Evolutionary conservation across 352 stramenopile genomes (phyloP).

Genomic region (Blastocystis sp.): DNA sequence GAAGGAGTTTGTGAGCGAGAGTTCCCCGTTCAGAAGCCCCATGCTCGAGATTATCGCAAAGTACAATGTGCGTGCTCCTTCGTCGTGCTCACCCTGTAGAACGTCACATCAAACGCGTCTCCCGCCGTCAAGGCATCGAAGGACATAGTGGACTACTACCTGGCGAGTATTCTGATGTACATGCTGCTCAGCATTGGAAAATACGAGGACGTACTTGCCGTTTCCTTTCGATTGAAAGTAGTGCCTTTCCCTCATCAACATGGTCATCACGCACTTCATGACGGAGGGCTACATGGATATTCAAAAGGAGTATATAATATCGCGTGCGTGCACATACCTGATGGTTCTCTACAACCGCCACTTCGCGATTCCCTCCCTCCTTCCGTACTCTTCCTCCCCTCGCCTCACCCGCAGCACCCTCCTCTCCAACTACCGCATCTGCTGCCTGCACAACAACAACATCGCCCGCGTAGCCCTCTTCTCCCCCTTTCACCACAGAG

Average conservation of each 20-base stretch:
- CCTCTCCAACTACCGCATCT: constrained; percentile 39
- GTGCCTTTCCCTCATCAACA: constrained; percentile 6
- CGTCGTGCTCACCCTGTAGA: not conserved
- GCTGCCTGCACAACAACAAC: constrained; percentile 64
- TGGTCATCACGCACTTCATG: constrained; percentile 35
- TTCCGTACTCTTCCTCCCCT: not conserved
- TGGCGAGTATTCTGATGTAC: constrained; percentile 58
- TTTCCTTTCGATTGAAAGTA: not conserved
- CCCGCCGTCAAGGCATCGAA: not conserved
- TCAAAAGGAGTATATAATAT: constrained; percentile 66
- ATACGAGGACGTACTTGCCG: constrained; percentile 29
- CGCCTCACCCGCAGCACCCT: not conserved
- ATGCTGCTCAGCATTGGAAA: constrained; percentile 3
- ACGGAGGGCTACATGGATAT: constrained; percentile 54
- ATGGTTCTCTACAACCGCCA: constrained; percentile 58
- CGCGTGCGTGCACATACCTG: constrained; percentile 42
- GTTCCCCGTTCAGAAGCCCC: constrained; percentile 5
- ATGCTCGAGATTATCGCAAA: constrained; percentile 48
- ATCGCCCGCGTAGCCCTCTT: constrained; percentile 39
- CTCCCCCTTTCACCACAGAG: not conserved
- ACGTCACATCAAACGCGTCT: constrained; percentile 2
- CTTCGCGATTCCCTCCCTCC: constrained; percentile 23
- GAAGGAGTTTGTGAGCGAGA: constrained; percentile 38
- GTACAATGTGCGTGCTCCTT: constrained; percentile 19
- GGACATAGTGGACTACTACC: constrained; percentile 65